Conservation (phyloP, 345 rosid species). For the Chamaenerion angustifolium region DNA sequence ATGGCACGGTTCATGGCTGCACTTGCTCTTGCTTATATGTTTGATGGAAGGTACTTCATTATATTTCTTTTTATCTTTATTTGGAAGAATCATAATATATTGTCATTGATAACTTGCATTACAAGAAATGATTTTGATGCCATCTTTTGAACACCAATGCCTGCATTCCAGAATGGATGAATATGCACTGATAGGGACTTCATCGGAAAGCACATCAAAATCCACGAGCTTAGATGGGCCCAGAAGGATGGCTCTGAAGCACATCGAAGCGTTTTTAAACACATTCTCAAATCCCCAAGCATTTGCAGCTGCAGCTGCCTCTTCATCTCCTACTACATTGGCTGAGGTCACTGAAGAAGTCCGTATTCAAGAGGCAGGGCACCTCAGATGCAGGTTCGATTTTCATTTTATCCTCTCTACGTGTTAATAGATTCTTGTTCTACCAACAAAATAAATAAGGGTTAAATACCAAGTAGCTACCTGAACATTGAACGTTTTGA, state of each 20-base stretch:
- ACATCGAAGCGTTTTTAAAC: conserved; percentile 52
- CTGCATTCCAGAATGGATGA: conserved; percentile 55
- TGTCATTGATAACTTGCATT: background rate
- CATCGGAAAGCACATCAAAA: conserved; percentile 61
- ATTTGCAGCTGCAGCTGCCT: conserved; percentile 51
- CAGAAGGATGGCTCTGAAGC: conserved; percentile 61
- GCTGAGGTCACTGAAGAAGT: conserved; percentile 81
- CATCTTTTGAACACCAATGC: background rate
- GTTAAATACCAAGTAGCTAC: too few species aligned
- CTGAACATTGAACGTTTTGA: too few species aligned
- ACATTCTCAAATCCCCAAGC: conserved; percentile 58
- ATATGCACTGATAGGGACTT: conserved; percentile 42
- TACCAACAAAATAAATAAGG: background rate
- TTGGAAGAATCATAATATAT: too few species aligned
- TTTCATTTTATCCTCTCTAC: background rate
- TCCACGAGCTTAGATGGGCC: conserved; percentile 65
- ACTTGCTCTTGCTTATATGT: conserved; percentile 69
- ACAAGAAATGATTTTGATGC: too few species aligned
- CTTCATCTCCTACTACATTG: conserved; percentile 67
- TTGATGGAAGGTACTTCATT: conserved; percentile 50
- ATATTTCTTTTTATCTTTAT: too few species aligned
- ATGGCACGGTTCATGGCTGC: conserved; percentile 92
- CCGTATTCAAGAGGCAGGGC: conserved; percentile 89
- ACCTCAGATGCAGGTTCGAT: conserved; percentile 77
- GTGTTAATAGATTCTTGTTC: background rate